Evolutionary conservation across 345 rosid genomes (phyloP).

Genomic region (Punica granatum): DNA sequence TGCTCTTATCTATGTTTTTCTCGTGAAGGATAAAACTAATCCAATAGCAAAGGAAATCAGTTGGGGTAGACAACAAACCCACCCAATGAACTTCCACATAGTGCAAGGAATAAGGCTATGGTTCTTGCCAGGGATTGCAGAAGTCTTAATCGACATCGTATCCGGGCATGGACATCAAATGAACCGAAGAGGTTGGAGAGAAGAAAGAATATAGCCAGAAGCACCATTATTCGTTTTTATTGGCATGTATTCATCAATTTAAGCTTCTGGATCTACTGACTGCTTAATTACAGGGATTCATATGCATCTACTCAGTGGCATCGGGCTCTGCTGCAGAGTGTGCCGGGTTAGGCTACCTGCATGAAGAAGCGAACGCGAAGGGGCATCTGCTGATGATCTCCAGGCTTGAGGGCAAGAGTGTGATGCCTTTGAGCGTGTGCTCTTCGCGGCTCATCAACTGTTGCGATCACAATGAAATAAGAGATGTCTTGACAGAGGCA

Average conservation of each 20-base stretch:
- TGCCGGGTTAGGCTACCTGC: conserved; percentile 23
- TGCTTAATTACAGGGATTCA: conserved; percentile 27
- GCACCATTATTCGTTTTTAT: too few species aligned
- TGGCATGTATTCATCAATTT: background rate
- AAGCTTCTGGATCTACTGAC: background rate
- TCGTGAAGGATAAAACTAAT: conserved; percentile 19
- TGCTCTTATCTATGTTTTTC: background rate
- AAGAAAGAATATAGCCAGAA: background rate
- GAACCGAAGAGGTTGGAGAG: conserved; percentile 28
- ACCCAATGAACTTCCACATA: conserved; percentile 12
- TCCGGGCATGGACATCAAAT: conserved; percentile 34
- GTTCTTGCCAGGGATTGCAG: conserved; percentile 39
- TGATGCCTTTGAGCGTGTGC: conserved; percentile 29
- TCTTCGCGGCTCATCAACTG: conserved; percentile 27
- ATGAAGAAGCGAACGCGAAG: conserved; percentile 24
- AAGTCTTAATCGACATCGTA: conserved; percentile 20
- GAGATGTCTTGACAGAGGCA: conserved; percentile 19
- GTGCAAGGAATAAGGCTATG: conserved; percentile 36
- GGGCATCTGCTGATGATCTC: conserved; percentile 33
- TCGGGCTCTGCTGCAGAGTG: conserved; percentile 34
- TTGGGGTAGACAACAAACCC: conserved; percentile 20
- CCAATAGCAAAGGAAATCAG: conserved; percentile 16
- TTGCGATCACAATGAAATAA: conserved; percentile 29
- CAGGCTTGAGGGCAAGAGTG: conserved; percentile 33
- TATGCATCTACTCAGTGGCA: conserved; percentile 24